Base-by-base conservation (phyloP, 495 filamentous ascomycete species). In the Aspergillus wentii region DNA sequence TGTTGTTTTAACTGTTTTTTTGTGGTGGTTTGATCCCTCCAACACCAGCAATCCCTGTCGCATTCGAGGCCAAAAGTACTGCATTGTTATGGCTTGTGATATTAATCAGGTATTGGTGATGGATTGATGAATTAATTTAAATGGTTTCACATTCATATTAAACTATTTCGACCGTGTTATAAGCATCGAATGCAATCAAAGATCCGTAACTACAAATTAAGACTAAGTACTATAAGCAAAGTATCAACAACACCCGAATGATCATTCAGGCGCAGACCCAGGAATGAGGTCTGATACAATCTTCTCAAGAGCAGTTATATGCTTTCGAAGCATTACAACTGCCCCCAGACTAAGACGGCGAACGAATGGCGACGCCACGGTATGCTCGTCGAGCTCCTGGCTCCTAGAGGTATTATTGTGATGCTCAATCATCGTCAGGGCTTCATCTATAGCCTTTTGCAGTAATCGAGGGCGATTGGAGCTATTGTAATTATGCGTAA, bases 321-420 rank as follows among this genome's bases (percentile, higher is more conserved):
- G 52, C 35, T 46, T 52, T 10, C 44, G 42, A n/a, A 62, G 38
- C 43, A 58, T 52, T 17, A 52, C 43, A 11, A 66, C 48, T 2
- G 64, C 66, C 14, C 66, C 66, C 5, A 51, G 30, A 38, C 59
- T 67, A 15, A 68, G 50, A 7, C 50, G 56, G n/a, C 42, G 30
- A 9, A 54, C 33, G 29, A 52, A 52, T 5, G 40, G 19, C 15
- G 56, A 60, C 14, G 48, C 44, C 3, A 11, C 23, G 2, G 41
- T 39, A 6, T 38, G 38, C 13, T 35, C 44, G 23, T 41, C 39
- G 10, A 38, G 33, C 2, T 36, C 19, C 34, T 46, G 25, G 17
- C 54, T 46, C 17, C 32, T 16, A 11, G 38, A 30, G 9, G 46
- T 41, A 6, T 38, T 1, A 28, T 47, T 43, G 16, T 51, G 41